Evolutionary conservation across 1,284 basidiomycete species (phyloP).

Genomic region (Fistulinella cinereoalba): DNA sequence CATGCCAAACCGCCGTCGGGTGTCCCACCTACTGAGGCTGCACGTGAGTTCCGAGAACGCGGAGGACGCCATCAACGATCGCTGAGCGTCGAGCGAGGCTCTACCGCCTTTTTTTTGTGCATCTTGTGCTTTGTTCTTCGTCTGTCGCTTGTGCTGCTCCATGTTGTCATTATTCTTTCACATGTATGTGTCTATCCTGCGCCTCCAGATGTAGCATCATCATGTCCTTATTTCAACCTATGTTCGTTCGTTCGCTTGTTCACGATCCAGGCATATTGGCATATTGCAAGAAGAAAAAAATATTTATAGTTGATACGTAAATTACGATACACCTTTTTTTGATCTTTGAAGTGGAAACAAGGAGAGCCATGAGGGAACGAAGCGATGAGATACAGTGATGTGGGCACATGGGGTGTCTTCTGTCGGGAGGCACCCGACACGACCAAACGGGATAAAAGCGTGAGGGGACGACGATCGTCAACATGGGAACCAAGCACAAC

Average conservation of each 20-base stretch:
- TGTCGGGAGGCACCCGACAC: background rate
- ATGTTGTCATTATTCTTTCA: too few relatives aligned
- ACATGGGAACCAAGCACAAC: slow-evolving; percentile 25
- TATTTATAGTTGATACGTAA: slow-evolving; percentile 38
- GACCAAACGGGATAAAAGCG: background rate
- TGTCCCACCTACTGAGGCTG: slow-evolving; percentile 13
- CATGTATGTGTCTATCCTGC: too few relatives aligned
- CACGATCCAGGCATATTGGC: too few relatives aligned
- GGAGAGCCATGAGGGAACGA: background rate
- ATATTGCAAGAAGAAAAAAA: slow-evolving; percentile 1
- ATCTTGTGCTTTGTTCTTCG: too few relatives aligned
- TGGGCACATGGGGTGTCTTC: background rate
- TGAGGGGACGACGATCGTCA: slow-evolving; percentile 2
- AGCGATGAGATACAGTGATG: slow-evolving; percentile 23
- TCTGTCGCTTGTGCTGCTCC: too few relatives aligned
- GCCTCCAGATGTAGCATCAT: too few relatives aligned
- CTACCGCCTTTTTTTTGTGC: too few relatives aligned
- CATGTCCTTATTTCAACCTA: too few relatives aligned
- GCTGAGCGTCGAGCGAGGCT: too few relatives aligned
- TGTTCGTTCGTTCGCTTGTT: too few relatives aligned
- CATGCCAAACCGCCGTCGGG: slow-evolving; percentile 3
- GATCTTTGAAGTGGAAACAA: background rate
- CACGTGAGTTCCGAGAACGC: slow-evolving; percentile 1
- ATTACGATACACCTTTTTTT: slow-evolving; percentile 31
- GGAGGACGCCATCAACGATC: slow-evolving; percentile 15